phyloP scores from a whole-genome alignment of 208 protist genomes.

The Acanthamoeba triangularis region DNA sequence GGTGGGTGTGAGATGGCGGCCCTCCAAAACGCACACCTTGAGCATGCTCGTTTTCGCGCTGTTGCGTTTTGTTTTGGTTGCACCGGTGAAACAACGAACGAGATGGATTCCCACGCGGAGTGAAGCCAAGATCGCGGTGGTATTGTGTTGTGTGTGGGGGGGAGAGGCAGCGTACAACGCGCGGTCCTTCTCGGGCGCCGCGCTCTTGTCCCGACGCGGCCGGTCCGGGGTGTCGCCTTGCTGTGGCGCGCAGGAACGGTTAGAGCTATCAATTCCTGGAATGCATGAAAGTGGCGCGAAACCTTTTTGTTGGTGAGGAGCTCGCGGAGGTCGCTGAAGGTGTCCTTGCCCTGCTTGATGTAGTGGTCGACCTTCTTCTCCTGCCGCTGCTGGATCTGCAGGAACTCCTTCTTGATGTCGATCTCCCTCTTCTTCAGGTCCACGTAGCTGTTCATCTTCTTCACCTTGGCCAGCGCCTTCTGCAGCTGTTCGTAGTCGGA shows the following conservation, averaged over 20 bases:
- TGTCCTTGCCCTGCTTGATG: constrained; percentile 59
- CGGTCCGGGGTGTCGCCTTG: constrained; percentile 16
- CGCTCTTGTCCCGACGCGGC: constrained; percentile 1
- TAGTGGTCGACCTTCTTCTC: constrained; percentile 68
- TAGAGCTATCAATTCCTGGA: background rate
- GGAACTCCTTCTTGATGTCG: constrained; percentile 63
- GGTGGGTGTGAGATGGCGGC: constrained; percentile 4
- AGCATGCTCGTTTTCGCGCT: constrained; percentile 16
- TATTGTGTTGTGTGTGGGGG: background rate
- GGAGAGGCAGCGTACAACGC: background rate
- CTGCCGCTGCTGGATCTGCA: constrained; percentile 29
- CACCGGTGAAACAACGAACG: background rate
- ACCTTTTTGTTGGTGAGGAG: constrained; percentile 66
- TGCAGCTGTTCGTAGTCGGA: constrained; percentile 51
- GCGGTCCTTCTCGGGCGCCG: background rate
- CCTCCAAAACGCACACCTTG: constrained; percentile 43
- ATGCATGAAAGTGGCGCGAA: background rate
- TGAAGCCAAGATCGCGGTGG: background rate
- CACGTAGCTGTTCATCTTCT: constrained; percentile 64
- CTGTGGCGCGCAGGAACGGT: background rate
- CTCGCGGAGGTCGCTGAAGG: constrained; percentile 47
- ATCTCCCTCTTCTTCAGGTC: constrained; percentile 60
- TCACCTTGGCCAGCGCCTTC: constrained; percentile 16
- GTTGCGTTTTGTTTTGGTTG: background rate
- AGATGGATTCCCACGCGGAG: background rate